A percentile compares a stretch with the other conserved stretches of the same genome.
These are phyloP conservation scores for Agrocybe praecox DNA, from an alignment of 768 basidiomycete genomes.

Conservation along the genomic window DNA sequence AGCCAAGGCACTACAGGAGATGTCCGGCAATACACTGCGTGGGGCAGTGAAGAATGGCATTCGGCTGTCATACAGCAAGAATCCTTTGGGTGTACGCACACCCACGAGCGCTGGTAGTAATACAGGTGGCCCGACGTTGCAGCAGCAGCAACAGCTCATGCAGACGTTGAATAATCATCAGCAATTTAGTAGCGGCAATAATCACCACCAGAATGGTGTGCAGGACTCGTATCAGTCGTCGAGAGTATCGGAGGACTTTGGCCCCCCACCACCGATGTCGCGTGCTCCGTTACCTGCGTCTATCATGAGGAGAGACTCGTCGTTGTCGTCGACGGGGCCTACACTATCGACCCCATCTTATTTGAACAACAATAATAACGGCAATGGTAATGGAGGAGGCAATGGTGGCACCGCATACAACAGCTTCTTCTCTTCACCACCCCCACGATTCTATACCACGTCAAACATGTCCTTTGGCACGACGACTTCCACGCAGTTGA, in stretches of 20 bases:
- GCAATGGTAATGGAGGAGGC: conserved; percentile 9
- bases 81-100: conserved; percentile 91
- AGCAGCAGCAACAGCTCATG: conserved; percentile 41
- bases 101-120: conserved; percentile 59
- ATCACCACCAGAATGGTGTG: neutral
- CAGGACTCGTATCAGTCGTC: conserved; percentile 18
- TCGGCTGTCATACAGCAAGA: conserved; percentile 96
- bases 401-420: conserved; percentile 10
- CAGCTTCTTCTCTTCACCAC: conserved; percentile 43
- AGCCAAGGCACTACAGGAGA: conserved; percentile 82
- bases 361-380: neutral
- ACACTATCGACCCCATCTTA: neutral
- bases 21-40: conserved; percentile 89
- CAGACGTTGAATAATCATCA: conserved; percentile 32
- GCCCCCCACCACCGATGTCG: conserved; percentile 11
- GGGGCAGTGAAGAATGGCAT: conserved; percentile 95
- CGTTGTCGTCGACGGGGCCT: conserved; percentile 16
- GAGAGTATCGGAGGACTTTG: conserved; percentile 20
- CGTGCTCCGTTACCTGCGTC: conserved; percentile 9
- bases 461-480: conserved; percentile 29
- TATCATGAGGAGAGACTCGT: conserved; percentile 18
- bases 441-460: conserved; percentile 46
- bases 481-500: conserved; percentile 28
- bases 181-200: conserved; percentile 1
- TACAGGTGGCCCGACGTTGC: conserved; percentile 34